A percentile compares a stretch with the other conserved stretches of the same genome.
Evolutionary conservation across 2,329 filamentous ascomycete species (phyloP).

Genomic region (Diaporthe caulivora): DNA sequence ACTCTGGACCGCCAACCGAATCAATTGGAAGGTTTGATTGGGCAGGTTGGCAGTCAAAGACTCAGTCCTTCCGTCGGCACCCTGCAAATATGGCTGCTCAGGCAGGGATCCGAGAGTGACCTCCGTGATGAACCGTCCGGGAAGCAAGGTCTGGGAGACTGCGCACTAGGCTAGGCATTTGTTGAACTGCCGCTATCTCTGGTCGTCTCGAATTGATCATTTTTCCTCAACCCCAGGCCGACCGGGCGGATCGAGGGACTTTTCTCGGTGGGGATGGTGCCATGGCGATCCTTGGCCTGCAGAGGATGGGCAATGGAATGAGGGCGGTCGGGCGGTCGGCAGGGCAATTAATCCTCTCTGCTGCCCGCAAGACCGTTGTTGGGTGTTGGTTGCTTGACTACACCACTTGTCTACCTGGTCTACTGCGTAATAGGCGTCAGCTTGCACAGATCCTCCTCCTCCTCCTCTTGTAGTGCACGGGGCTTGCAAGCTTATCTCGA

Average conservation of each 20-base stretch:
- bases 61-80: conserved; percentile 2
- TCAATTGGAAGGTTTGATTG: conserved; percentile 29
- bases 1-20: conserved; percentile 13
- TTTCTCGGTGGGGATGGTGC: conserved; percentile 1
- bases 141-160: background rate
- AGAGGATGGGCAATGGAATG: conserved; percentile 28
- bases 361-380: background rate
- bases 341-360: conserved; percentile 15
- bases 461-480: background rate
- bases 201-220: conserved; percentile 21
- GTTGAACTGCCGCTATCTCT: conserved; percentile 22
- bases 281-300: conserved; percentile 15
- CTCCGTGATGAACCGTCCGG: background rate
- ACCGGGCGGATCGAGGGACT: background rate
- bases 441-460: background rate
- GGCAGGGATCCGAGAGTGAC: conserved; percentile 15
- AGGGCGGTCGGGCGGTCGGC: conserved; percentile 21
- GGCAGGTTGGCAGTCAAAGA: background rate
- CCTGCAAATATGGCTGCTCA: background rate
- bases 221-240: background rate
- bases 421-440: background rate
- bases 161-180: background rate
- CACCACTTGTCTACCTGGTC: too few species aligned
- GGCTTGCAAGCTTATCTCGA: conserved; percentile 33
- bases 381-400: too few species aligned